Conservation (phyloP, 2,329 filamentous ascomycete species). For the Fusarium pseudoanthophilum region DNA sequence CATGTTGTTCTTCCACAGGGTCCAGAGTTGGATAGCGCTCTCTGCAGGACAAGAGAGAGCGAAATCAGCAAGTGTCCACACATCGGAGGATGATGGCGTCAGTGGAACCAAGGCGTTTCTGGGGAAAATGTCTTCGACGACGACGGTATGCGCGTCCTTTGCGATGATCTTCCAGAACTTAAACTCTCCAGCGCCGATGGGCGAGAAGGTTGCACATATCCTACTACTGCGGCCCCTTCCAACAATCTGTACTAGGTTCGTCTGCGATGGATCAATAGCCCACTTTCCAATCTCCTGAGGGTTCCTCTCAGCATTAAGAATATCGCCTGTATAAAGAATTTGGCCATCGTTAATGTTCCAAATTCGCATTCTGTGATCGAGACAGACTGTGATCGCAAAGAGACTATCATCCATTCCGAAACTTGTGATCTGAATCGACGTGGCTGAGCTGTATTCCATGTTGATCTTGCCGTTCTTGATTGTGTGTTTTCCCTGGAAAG, state of each 20-base stretch:
- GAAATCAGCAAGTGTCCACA: constrained; percentile 86
- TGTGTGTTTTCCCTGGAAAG: constrained; percentile 72
- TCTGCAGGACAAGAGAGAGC: constrained; percentile 66
- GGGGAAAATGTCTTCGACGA: constrained; percentile 78
- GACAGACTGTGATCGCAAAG: constrained; percentile 80
- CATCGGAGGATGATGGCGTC: constrained; percentile 75
- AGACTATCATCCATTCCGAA: constrained; percentile 61
- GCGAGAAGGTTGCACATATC: constrained; percentile 84
- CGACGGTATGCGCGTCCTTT: constrained; percentile 70
- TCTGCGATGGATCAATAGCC: constrained; percentile 81
- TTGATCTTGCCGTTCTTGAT: constrained; percentile 71
- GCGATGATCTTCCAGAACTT: constrained; percentile 88
- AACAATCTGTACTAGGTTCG: constrained; percentile 79
- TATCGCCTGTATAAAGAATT: constrained; percentile 79
- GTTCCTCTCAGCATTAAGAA: constrained; percentile 74
- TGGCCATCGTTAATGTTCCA: constrained; percentile 90
- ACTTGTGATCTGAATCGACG: constrained; percentile 67
- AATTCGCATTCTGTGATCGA: constrained; percentile 88
- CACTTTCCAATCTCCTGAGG: constrained; percentile 78
- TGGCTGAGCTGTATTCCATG: constrained; percentile 75
- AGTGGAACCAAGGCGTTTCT: constrained; percentile 70
- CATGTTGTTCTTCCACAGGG: constrained; percentile 86
- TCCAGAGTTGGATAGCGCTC: constrained; percentile 73
- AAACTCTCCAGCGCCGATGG: constrained; percentile 87
- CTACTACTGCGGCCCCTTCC: constrained; percentile 64